Evolutionary conservation across 345 rosid species (phyloP).

Genomic region (Heritiera littoralis): DNA sequence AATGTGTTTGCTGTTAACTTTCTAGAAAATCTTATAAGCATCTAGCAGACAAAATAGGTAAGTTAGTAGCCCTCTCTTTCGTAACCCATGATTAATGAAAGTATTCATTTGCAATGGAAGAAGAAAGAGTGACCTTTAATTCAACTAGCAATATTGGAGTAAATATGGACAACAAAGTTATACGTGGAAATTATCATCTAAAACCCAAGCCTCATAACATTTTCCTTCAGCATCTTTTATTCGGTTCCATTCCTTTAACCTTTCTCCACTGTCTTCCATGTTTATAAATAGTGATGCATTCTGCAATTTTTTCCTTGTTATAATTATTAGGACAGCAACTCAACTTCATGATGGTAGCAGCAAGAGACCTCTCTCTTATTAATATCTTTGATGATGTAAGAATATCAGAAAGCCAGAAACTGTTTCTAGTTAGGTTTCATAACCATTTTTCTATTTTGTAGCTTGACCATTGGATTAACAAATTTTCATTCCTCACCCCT

Average conservation of each 20-base stretch:
- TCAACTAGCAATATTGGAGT: neutral
- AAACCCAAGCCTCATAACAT: neutral
- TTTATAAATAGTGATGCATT: neutral
- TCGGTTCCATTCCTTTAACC: neutral
- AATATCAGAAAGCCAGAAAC: neutral
- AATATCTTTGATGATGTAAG: neutral
- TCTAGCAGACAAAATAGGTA: neutral
- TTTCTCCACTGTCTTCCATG: neutral
- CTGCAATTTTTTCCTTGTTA: conserved; percentile 1
- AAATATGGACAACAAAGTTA: neutral
- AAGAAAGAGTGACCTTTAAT: neutral
- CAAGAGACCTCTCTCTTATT: neutral
- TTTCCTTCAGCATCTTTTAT: neutral
- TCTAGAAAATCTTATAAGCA: neutral
- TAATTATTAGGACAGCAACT: neutral
- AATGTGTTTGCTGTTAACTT: neutral
- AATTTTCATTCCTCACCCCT: too few relatives aligned
- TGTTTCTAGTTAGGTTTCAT: neutral
- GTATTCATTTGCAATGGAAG: neutral
- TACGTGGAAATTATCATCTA: neutral
- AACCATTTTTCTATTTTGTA: too few relatives aligned
- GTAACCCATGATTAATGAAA: neutral
- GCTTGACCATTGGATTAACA: too few relatives aligned
- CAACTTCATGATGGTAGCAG: neutral
- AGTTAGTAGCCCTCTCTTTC: neutral